phyloP scores from a whole-genome alignment of 805 yeast species.

The Maudiozyma pseudohumilis region DNA sequence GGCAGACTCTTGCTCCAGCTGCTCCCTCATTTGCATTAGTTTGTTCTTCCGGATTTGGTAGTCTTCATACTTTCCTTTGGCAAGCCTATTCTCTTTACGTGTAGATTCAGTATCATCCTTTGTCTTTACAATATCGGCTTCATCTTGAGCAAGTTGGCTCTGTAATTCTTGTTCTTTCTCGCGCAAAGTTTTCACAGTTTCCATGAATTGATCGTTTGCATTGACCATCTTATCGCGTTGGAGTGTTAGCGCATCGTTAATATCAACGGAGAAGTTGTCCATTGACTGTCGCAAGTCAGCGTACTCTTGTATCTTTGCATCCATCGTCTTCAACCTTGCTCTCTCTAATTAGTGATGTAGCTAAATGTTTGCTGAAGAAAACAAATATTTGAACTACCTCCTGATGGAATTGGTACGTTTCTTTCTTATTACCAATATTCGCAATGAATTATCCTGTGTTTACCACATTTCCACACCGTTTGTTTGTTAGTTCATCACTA shows the following conservation, averaged over 20 bases:
- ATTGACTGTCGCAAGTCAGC: slow-evolving; percentile 2
- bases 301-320: slow-evolving; percentile 4
- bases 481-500: no score
- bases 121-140: slow-evolving; percentile 5
- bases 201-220: slow-evolving; percentile 9
- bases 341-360: no score
- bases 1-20: slow-evolving; percentile 25
- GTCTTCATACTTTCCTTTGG: slow-evolving; percentile 30
- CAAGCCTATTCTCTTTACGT: slow-evolving; percentile 24
- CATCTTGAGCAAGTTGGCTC: slow-evolving; percentile 22
- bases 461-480: no score
- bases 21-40: slow-evolving; percentile 24
- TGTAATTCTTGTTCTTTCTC: slow-evolving; percentile 26
- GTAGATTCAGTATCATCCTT: slow-evolving; percentile 21
- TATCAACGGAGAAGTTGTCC: slow-evolving; percentile 1
- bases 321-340: background rate
- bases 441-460: no score
- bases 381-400: no score
- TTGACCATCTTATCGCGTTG: background rate
- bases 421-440: no score
- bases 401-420: no score
- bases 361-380: no score
- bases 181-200: slow-evolving; percentile 6
- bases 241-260: slow-evolving; percentile 1
- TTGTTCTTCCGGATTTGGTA: slow-evolving; percentile 30